Conservation (phyloP, 73 alveolate species). For the Strombidium stylifer region DNA sequence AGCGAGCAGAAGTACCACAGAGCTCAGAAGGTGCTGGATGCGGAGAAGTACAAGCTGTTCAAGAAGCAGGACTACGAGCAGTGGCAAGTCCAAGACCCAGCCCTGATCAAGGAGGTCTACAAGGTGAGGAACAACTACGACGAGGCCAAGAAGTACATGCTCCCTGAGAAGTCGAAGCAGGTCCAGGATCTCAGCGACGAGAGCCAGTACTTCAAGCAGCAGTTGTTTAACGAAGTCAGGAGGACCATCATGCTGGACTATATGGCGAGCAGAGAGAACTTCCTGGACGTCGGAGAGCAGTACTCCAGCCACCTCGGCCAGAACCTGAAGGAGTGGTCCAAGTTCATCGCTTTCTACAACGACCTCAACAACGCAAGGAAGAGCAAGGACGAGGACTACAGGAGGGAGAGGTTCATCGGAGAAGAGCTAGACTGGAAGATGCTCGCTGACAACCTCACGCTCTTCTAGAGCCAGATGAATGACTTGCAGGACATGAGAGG, state of each 20-base stretch:
- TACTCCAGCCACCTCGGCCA: not conserved
- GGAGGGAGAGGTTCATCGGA: constrained; percentile 26
- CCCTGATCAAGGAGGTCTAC: constrained; percentile 8
- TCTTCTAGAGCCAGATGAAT: not conserved
- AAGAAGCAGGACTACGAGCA: constrained; percentile 22
- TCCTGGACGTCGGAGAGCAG: constrained; percentile 1
- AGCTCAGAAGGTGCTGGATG: not conserved
- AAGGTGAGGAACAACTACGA: constrained; percentile 20
- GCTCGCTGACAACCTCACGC: not conserved
- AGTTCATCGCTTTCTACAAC: constrained; percentile 31
- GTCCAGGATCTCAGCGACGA: constrained; percentile 7
- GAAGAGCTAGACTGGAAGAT: constrained; percentile 26
- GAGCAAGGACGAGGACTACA: constrained; percentile 24
- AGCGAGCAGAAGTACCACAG: constrained; percentile 2
- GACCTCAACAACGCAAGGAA: constrained; percentile 9
- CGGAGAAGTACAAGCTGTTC: constrained; percentile 32
- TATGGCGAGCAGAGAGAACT: not conserved
- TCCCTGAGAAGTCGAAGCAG: constrained; percentile 5
- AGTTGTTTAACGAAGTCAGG: constrained; percentile 8
- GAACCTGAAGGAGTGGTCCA: constrained; percentile 4
- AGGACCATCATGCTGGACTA: constrained; percentile 6
- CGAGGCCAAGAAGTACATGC: constrained; percentile 20
- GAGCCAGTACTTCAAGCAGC: constrained; percentile 2
- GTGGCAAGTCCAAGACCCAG: constrained; percentile 22
- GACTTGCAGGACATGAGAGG: not conserved